Conservation (phyloP, 306 rosid genomes). For the Quercus aquifolioides region DNA sequence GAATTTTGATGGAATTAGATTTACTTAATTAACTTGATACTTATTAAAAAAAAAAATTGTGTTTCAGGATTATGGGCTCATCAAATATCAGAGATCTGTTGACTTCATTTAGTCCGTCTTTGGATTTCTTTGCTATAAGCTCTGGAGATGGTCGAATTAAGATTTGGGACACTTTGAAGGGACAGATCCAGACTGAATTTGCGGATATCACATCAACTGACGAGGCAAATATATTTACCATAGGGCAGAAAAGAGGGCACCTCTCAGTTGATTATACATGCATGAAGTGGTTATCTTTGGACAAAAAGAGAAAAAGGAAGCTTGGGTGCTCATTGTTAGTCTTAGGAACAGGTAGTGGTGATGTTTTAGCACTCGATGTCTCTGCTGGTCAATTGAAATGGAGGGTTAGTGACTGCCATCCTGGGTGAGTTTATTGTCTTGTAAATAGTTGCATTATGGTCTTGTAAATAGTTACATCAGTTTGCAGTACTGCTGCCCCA, state of each 20-base stretch:
- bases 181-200: conserved; percentile 85
- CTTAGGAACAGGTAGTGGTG: conserved; percentile 92
- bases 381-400: conserved; percentile 79
- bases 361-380: conserved; percentile 78
- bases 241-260: conserved; percentile 60
- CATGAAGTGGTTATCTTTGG: conserved; percentile 80
- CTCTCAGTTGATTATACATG: conserved; percentile 92
- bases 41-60: not conserved
- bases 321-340: conserved; percentile 58
- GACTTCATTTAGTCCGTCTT: conserved; percentile 74
- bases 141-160: conserved; percentile 92
- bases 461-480: not conserved
- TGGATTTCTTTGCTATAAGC: conserved; percentile 70
- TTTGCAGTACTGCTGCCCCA: not conserved
- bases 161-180: conserved; percentile 89
- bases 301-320: conserved; percentile 84
- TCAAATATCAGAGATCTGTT: conserved; percentile 66
- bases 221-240: conserved; percentile 37
- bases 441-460: not conserved
- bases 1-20: too few species aligned
- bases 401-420: conserved; percentile 80
- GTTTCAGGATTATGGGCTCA: conserved; percentile 38
- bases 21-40: too few species aligned
- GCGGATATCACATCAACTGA: conserved; percentile 60
- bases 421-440: conserved; percentile 55